Evolutionary conservation across 306 rosid genomes (phyloP).

Genomic region (Begonia peltatifolia): DNA sequence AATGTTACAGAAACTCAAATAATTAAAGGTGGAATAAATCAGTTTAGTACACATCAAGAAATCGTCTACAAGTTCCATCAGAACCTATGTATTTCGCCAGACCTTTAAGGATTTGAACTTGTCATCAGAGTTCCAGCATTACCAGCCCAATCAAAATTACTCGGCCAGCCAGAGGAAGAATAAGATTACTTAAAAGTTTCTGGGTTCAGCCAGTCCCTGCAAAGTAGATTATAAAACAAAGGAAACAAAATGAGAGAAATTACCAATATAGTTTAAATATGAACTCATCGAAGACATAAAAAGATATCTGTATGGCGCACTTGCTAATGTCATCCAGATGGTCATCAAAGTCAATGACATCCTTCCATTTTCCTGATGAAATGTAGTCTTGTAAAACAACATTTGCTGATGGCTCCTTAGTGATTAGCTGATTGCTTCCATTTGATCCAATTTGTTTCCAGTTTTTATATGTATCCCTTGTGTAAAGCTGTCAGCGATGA

Average conservation of each 20-base stretch:
- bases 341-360: slow-evolving; percentile 75
- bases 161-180: not conserved
- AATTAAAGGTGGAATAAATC: no score
- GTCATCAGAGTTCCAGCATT: slow-evolving; percentile 14
- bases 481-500: slow-evolving; percentile 34
- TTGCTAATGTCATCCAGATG: slow-evolving; percentile 95
- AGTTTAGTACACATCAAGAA: no score
- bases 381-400: slow-evolving; percentile 65
- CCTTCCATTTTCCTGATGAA: slow-evolving; percentile 65
- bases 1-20: no score
- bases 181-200: slow-evolving; percentile 58
- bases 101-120: not conserved
- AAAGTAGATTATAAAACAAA: slow-evolving; percentile 6
- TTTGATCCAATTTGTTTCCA: slow-evolving; percentile 73
- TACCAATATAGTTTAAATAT: not conserved
- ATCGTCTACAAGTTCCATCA: no score
- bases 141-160: not conserved
- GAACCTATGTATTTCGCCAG: no score
- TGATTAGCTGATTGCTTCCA: slow-evolving; percentile 38
- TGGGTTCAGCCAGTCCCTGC: slow-evolving; percentile 94
- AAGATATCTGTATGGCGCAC: slow-evolving; percentile 20
- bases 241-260: not conserved
- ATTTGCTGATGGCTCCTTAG: slow-evolving; percentile 77
- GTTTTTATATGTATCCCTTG: slow-evolving; percentile 69
- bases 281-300: not conserved